Base-by-base conservation (phyloP, 2,329 filamentous ascomycete species). In the Cordyceps farinosa region DNA sequence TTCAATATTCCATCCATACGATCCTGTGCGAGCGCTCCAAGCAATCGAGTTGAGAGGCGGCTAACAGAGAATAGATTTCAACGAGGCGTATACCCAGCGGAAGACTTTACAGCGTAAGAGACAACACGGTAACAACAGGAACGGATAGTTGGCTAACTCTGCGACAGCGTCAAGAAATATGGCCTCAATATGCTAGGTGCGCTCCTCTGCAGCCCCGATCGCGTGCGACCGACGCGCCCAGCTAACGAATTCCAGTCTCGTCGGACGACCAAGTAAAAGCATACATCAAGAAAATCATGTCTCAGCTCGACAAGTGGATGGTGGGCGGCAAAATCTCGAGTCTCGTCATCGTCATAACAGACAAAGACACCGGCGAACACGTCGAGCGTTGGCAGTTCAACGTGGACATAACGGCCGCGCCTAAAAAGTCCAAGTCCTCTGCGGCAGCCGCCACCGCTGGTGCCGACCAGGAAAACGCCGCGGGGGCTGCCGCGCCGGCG, bases 241-340 rank as follows among this genome's bases (percentile, higher is more conserved):
- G 40, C 50, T 61, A 61, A 34, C 63, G 61, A 62, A 64, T 30
- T 9, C 64, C 73, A 88, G 93, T 98, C 58, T 96, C 94, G 38
- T 87, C 92, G 67, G 95, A 99, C 75, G 95, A 98, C 80, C 94
- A 99, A 79, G 95, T 99, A 74, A 96, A 97, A 78, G 92, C 93
- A 38, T 99, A 99, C 79, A 96, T 99, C 82, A 97, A 97, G 78
- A 97, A 96, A 79, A 98, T 99, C 80, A 99, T 97, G 93, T 89
- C 88, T 34, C 95, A 99, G 78, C 86, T 99, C 64, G 94, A 96
- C 80, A 92, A 91, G 75, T 99, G 95, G 95, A 98, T 98, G 92
- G 84, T 92, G 60, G 91, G 90, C 70, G 92, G 93, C 75, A 98
- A 99, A 78, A 97, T 99, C 74, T 96, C 91, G 59, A 97, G 96